Evolutionary conservation across 164 flowering plant species (phyloP), one percentile per base, ranked within the genome.

Genomic region (Kingdonia uniflora): DNA sequence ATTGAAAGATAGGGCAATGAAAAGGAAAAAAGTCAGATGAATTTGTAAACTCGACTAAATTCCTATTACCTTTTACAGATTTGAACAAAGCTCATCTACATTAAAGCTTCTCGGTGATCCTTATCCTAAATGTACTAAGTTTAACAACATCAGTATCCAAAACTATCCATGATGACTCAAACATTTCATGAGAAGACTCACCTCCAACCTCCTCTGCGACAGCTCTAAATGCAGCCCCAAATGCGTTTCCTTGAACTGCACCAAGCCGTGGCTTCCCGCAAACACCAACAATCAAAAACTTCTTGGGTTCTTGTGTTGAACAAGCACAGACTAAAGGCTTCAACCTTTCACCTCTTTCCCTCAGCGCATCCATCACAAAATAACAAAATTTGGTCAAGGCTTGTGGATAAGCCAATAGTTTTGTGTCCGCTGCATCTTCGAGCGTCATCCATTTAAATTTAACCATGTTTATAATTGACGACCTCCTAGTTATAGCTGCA

Each of bases 391-490:
- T 92, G 0, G 99, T 88, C 60, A 92, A 65, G 15, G 99, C 99
- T 64, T 86, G 96, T 2, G 95, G 99, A 55, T 88, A 75, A 1
- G 95, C 87, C 58, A 92, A 57, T 16, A 88, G 64, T 65, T 78
- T 82, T 19, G 87, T 55, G 55, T 85, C 97, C 1, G 67, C 79
- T n/a, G 86, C 76, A 72, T 92, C 97, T 48, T 84, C 95, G 35
- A 92, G 77, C 65, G 84, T 92, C 51, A 88, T 84, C 99, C 99
- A 88, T 62, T 95, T 70, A 66, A 92, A 92, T 56, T 84, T 92
- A 42, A 89, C 71, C 22, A 92, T 83, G 63, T 95, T 92, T 71
- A 97, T 65, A 41, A 92, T 86, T 16, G 75, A 78, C 12, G 97
- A 95, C 19, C 71, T 73, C 69, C 77, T 92, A 10, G 85, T 88